phyloP scores from a whole-genome alignment of 768 basidiomycete genomes.

The Tricholomella constricta region DNA sequence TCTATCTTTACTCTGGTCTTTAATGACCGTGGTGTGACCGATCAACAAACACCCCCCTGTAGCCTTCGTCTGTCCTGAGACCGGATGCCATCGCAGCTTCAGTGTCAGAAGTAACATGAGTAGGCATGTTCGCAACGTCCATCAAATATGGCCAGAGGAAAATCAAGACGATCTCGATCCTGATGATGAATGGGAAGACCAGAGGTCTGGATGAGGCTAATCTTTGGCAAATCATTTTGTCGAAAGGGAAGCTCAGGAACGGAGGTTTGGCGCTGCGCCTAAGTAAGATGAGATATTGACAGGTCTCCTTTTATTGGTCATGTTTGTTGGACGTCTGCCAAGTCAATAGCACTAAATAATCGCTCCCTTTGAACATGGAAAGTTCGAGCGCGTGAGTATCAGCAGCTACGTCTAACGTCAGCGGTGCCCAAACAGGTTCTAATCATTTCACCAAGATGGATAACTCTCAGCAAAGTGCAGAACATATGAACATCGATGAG shows the following conservation, averaged over 20 bases:
- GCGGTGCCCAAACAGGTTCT: not conserved
- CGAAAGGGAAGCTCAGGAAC: not conserved
- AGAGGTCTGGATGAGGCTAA: conserved; percentile 1
- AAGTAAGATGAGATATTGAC: no score
- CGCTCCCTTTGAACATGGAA: no score
- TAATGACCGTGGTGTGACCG: conserved; percentile 6
- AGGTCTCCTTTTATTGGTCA: not conserved
- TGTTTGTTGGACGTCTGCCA: not conserved
- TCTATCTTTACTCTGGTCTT: conserved; percentile 2
- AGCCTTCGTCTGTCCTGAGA: conserved; percentile 64
- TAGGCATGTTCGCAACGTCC: conserved; percentile 52
- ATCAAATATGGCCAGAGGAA: conserved; percentile 23
- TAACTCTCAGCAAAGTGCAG: not conserved
- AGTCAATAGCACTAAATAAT: not conserved
- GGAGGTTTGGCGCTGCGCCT: not conserved
- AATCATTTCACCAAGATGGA: not conserved
- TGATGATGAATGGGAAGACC: conserved; percentile 17
- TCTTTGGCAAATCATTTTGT: not conserved
- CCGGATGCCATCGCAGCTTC: conserved; percentile 66
- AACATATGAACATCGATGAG: not conserved
- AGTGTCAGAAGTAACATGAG: conserved; percentile 74
- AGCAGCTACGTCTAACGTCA: no score
- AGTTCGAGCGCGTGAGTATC: no score
- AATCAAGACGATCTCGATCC: conserved; percentile 18
- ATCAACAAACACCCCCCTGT: conserved; percentile 1